Conservation (phyloP, 2,329 filamentous ascomycete genomes). For the Pseudodiploospora longispora region DNA sequence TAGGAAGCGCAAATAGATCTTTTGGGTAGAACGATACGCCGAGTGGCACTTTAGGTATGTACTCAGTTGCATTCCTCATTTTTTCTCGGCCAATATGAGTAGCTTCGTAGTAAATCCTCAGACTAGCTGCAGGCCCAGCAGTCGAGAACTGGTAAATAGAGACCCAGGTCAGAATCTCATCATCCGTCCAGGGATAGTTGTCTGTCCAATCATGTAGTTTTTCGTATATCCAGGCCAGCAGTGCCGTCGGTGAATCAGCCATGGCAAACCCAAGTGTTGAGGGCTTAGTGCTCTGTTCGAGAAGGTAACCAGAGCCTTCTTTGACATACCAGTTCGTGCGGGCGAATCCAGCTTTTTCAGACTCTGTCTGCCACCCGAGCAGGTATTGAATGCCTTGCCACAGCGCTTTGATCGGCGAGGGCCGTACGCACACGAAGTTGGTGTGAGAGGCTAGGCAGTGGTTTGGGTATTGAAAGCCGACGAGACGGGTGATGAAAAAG, state of each 20-base stretch:
- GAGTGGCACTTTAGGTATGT: conserved; percentile 29
- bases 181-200: conserved; percentile 62
- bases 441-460: conserved; percentile 48
- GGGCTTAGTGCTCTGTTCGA: conserved; percentile 52
- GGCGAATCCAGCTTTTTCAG: conserved; percentile 33
- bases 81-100: conserved; percentile 28
- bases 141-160: conserved; percentile 63
- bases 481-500: conserved; percentile 52
- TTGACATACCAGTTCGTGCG: conserved; percentile 49
- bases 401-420: conserved; percentile 43
- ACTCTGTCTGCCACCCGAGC: conserved; percentile 38
- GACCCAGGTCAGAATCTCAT: conserved; percentile 70
- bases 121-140: conserved; percentile 59
- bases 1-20: conserved; percentile 48
- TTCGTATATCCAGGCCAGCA: conserved; percentile 74
- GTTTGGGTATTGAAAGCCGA: conserved; percentile 51
- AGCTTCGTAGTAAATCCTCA: conserved; percentile 66
- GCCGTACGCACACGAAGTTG: conserved; percentile 19
- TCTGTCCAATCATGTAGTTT: conserved; percentile 75
- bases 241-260: conserved; percentile 59
- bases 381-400: conserved; percentile 47
- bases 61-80: conserved; percentile 12
- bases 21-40: conserved; percentile 49
- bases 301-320: conserved; percentile 36
- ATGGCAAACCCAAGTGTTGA: conserved; percentile 65